Base-by-base conservation (phyloP, 306 rosid species). In the Corylus heterophylla region DNA sequence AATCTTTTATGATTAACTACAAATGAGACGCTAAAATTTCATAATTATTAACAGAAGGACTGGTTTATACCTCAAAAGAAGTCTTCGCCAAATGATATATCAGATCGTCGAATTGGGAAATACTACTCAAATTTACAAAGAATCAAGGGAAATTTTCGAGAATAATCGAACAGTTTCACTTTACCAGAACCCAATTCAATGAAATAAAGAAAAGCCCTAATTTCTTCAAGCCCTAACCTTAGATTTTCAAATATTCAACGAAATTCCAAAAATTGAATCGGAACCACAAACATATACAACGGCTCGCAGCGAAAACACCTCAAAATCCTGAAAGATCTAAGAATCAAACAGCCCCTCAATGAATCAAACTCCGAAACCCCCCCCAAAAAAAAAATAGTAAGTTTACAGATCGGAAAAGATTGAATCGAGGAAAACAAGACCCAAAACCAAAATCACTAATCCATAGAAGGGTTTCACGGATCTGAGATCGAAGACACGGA, bases 211-310 rank as follows among this genome's bases (percentile, higher is more conserved):
- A 86, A 88, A 84, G 80, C 84, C 94, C 92, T 78, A 74, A 89
- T 25, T 50, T 18, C 2, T 5, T n/a, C 79, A 89, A 86, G 86
- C 91, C 97, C 94, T 89, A 89, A 88, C 88, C 94, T 90, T 83
- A 89, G 85, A 84, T 76, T 80, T 69, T 76, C 62, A 35, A 16
- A 10, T 76, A 62, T 44, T 56, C 39, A 25, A 83, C 78, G 44
- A 79, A 45, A 78, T 71, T 52, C 9, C 25, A 25, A 37, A 78
- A 79, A 76, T 39, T 8, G 55, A 4, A 71, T 45, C 84, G 6
- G 42, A 80, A 45, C 45, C 31, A 54, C 12, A 49, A 45, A 73
- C 63, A 85, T 79, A 27, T 68, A 78, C 22, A 20, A 16, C 80
- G 71, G 62, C 20, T 76, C 39, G 52, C 51, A 18, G 56, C 62